phyloP scores from a whole-genome alignment of 2,329 filamentous ascomycete species.

The Diaporthe sp. region DNA sequence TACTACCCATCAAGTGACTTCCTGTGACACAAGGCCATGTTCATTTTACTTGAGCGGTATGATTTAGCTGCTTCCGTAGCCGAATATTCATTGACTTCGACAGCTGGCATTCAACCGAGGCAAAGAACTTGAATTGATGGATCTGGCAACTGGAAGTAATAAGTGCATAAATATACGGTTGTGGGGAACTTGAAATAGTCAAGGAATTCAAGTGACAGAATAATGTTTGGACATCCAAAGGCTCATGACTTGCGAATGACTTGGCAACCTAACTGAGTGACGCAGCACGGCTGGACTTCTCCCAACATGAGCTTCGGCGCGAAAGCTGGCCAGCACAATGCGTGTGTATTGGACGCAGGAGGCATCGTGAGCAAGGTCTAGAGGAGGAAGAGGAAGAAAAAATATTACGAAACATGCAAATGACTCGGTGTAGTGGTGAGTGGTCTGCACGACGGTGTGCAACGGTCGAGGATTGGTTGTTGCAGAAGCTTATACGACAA shows the following conservation, averaged over 20 bases:
- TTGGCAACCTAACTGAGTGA: neutral
- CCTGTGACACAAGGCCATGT: neutral
- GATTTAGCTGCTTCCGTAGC: neutral
- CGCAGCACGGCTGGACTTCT: neutral
- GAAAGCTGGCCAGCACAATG: neutral
- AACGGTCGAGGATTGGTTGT: neutral
- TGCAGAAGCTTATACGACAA: constrained; percentile 10
- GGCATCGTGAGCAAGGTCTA: neutral
- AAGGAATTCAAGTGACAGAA: neutral
- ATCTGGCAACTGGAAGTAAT: neutral
- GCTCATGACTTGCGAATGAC: neutral
- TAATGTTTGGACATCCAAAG: neutral
- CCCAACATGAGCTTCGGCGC: neutral
- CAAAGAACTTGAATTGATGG: neutral
- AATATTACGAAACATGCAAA: neutral
- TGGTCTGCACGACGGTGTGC: neutral
- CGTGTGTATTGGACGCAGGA: neutral
- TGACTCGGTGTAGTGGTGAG: neutral
- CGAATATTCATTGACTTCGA: neutral
- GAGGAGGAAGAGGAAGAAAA: neutral
- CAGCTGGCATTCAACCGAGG: neutral
- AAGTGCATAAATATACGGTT: neutral
- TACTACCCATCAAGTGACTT: neutral
- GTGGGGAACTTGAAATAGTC: neutral
- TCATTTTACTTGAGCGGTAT: neutral